Conservation (phyloP, 345 rosid genomes). For the Fremontodendron californicum region DNA sequence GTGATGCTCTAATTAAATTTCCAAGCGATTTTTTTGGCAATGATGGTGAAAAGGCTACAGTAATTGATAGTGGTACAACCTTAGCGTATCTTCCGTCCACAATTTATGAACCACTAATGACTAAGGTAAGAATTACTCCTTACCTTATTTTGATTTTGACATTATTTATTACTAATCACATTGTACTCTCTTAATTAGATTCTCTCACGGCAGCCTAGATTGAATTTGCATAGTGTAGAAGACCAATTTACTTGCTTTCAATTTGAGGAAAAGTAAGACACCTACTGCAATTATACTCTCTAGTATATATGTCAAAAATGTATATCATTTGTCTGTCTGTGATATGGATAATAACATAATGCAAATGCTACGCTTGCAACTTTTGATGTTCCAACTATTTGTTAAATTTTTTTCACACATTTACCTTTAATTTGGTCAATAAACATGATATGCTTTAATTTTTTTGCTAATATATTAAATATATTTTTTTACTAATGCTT, state of each 20-base stretch:
- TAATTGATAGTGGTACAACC: slow-evolving; percentile 94
- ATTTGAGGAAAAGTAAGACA: slow-evolving; percentile 55
- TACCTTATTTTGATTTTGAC: not conserved
- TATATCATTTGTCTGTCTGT: not conserved
- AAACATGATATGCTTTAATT: not conserved
- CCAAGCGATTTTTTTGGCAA: slow-evolving; percentile 45
- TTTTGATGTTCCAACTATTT: not conserved
- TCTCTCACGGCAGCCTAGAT: slow-evolving; percentile 38
- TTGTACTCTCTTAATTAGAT: slow-evolving; percentile 39
- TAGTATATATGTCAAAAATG: not conserved
- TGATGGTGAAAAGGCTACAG: slow-evolving; percentile 46
- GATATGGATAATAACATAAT: not conserved
- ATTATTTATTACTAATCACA: not conserved
- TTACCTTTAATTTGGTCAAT: not conserved
- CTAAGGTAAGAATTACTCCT: slow-evolving; percentile 32
- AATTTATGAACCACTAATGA: slow-evolving; percentile 48
- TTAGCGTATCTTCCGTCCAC: slow-evolving; percentile 70
- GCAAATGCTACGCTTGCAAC: not conserved
- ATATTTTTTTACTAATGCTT: not conserved
- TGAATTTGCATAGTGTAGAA: slow-evolving; percentile 49
- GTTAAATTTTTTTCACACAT: not conserved
- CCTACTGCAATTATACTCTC: slow-evolving; percentile 9
- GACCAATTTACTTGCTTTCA: slow-evolving; percentile 59
- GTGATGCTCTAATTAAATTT: slow-evolving; percentile 42
- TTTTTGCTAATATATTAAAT: not conserved